These are phyloP conservation scores for Hepatocystis sp. DNA, from an alignment of 169 alveolate genomes.

Conservation along the genomic window DNA sequence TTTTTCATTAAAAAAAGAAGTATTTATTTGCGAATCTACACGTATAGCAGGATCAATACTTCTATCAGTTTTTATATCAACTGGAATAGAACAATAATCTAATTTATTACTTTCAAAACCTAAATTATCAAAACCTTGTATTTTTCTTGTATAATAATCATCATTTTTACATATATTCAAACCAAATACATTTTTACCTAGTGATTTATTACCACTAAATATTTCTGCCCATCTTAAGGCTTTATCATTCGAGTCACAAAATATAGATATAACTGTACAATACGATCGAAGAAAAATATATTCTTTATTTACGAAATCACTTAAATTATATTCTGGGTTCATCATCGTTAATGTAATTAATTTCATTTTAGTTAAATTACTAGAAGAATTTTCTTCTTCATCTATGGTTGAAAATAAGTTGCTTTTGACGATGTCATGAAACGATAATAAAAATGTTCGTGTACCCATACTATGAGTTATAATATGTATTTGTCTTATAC, in stretches of 20 bases:
- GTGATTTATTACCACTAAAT: conserved; percentile 79
- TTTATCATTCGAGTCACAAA: conserved; percentile 82
- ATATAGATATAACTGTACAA: conserved; percentile 81
- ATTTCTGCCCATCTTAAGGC: conserved; percentile 84
- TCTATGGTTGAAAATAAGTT: conserved; percentile 78
- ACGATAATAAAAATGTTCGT: conserved; percentile 84
- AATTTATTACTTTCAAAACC: conserved; percentile 45
- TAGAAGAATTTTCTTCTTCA: conserved; percentile 55
- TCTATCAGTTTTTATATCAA: conserved; percentile 15
- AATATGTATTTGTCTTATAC: conserved; percentile 87
- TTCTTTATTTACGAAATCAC: conserved; percentile 82
- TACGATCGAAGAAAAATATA: conserved; percentile 79
- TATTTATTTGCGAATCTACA: not conserved
- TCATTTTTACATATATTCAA: conserved; percentile 54
- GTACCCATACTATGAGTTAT: conserved; percentile 90
- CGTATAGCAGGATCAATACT: not conserved
- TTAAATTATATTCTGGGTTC: conserved; percentile 85
- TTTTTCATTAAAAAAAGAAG: conserved; percentile 26
- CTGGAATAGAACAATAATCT: conserved; percentile 35
- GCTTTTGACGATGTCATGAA: conserved; percentile 79
- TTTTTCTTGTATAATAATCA: not conserved
- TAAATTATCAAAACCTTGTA: conserved; percentile 3
- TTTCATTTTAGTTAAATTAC: conserved; percentile 67
- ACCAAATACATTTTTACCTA: conserved; percentile 81
- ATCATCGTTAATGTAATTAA: conserved; percentile 86